Evolutionary conservation across 257 asterid genomes (phyloP), one percentile per base, ranked within the genome.

Genomic region (Petunia axillaris): DNA sequence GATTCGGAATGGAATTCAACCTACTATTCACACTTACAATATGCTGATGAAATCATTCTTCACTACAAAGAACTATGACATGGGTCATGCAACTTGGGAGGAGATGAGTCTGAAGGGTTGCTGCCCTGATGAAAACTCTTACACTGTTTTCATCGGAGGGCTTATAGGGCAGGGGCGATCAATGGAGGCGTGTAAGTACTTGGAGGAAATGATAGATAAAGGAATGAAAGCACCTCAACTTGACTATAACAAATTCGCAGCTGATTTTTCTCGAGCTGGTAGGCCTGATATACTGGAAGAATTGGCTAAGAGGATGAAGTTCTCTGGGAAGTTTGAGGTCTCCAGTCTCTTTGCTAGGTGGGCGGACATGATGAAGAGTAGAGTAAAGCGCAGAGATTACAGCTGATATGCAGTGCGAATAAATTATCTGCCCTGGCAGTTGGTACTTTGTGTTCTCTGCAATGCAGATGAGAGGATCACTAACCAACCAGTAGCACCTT

Each of bases 91-190:
- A 1, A 92, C 91, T 85, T 95, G 98, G 98, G 93, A 92, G 82
- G 98, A 95, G 90, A 95, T 95, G 98, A 92, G 84, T 77, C 84
- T 81, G 86, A 91, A 82, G 57, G 98, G 98, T 1, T 89, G 89
- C 41, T 96, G 97, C 79, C 98, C 99, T 0, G 97, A 92, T 84
- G 99, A 92, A n/a, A 93, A 93, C 85, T 83, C 96, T 15, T 95
- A 93, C 79, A 76, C 86, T n/a, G 85, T 96, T 54, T 71, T 88
- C 74, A 89, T 93, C 8, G 89, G 98, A 64, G 97, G 98, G 43
- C 95, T 94, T 75, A 81, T 94, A 81, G 80, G 98, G 81, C 93
- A 81, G 66, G 93, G 98, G n/a, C 88, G 91, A 82, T 84, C 91
- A 0, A 85, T 77, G 16, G 97, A 91, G 87, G 98, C 97, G 0